Conservation (phyloP, 352 stramenopile species). For the Phytophthora sojae region DNA sequence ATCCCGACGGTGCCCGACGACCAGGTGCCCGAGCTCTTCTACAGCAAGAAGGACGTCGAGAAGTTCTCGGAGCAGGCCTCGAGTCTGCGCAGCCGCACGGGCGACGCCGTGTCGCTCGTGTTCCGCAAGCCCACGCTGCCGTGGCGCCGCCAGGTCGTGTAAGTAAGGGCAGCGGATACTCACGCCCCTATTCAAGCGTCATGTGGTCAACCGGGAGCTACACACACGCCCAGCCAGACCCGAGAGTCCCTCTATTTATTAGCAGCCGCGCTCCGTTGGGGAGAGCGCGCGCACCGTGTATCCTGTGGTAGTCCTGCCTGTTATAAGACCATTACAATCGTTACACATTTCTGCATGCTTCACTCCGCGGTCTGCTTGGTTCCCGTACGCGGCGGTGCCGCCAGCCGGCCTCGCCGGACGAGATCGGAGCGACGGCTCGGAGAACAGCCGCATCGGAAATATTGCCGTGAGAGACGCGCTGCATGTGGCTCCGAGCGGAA, state of each 20-base stretch:
- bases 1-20: conserved; percentile 62
- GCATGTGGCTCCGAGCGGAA: not conserved
- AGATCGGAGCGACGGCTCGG: not conserved
- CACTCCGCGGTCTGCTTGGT: not conserved
- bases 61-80: conserved; percentile 64
- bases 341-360: conserved; percentile 8
- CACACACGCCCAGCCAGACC: not conserved
- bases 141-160: conserved; percentile 43
- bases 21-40: conserved; percentile 66
- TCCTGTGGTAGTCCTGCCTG: conserved; percentile 10
- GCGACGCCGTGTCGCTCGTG: conserved; percentile 55
- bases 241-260: conserved; percentile 24
- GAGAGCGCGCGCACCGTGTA: conserved; percentile 13
- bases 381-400: not conserved
- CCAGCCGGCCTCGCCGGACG: not conserved
- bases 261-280: conserved; percentile 24
- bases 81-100: conserved; percentile 61
- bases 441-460: conserved; percentile 11
- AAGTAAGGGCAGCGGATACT: not conserved
- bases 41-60: conserved; percentile 68
- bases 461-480: not conserved
- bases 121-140: conserved; percentile 44
- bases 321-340: conserved; percentile 30
- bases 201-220: conserved; percentile 1
- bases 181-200: too few relatives aligned